phyloP scores from a whole-genome alignment of 2,329 filamentous ascomycete species.

The Lojkania enalia region DNA sequence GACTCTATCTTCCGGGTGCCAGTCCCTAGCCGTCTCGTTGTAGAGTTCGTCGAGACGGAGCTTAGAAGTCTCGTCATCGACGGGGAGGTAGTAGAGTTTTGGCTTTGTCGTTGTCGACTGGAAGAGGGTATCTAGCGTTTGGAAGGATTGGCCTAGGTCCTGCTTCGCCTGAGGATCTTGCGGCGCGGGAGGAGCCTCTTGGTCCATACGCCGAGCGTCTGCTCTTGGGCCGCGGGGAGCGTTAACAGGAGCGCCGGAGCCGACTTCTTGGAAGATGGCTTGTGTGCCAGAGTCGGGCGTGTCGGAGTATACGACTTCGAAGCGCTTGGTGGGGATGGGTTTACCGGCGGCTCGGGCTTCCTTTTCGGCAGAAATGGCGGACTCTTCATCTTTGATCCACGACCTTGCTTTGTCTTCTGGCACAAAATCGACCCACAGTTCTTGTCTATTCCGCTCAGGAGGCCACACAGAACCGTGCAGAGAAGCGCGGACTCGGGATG shows the following conservation, averaged over 20 bases:
- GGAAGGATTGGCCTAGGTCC: constrained; percentile 44
- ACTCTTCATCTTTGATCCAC: constrained; percentile 66
- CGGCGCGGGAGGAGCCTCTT: not conserved
- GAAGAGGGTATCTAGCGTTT: constrained; percentile 64
- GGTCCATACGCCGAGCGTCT: not conserved
- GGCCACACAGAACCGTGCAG: constrained; percentile 85
- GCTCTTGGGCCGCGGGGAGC: constrained; percentile 16
- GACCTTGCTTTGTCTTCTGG: constrained; percentile 71
- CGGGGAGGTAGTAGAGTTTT: constrained; percentile 67
- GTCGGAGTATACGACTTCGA: constrained; percentile 37
- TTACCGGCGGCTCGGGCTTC: constrained; percentile 26
- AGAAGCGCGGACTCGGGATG: constrained; percentile 72
- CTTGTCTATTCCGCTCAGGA: constrained; percentile 79
- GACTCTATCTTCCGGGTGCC: constrained; percentile 38
- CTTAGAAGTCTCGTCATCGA: constrained; percentile 65
- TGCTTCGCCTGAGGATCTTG: not conserved
- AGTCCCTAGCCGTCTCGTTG: constrained; percentile 47
- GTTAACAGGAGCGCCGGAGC: constrained; percentile 27
- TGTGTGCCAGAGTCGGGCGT: constrained; percentile 18
- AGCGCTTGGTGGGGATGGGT: constrained; percentile 27
- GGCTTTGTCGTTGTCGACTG: constrained; percentile 63
- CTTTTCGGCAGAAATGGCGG: constrained; percentile 33
- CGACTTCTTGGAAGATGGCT: constrained; percentile 40
- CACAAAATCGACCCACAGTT: constrained; percentile 87
- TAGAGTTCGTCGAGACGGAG: constrained; percentile 66